phyloP scores from a whole-genome alignment of 345 rosid genomes.

The Linum trigynum region DNA sequence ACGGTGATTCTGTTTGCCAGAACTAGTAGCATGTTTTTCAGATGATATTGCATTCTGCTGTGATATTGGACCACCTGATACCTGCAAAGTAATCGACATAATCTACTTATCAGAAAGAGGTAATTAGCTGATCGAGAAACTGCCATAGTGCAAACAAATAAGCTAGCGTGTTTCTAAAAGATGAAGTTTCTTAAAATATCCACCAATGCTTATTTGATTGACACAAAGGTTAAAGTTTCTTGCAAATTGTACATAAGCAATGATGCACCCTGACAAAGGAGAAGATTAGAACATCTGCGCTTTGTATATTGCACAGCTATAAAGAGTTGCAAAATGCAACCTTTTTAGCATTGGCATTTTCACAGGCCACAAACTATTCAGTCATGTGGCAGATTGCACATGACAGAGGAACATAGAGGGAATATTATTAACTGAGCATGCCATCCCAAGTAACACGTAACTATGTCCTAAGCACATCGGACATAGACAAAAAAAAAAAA shows the following conservation, averaged over 20 bases:
- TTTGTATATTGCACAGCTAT: too few relatives aligned
- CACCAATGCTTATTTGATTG: too few relatives aligned
- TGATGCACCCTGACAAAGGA: too few relatives aligned
- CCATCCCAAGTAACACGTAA: background rate
- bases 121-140: background rate
- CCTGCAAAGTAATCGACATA: constrained; percentile 11
- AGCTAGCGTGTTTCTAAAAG: too few relatives aligned
- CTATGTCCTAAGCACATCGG: background rate
- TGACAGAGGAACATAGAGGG: background rate
- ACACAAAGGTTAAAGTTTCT: too few relatives aligned
- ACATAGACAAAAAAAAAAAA: background rate
- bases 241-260: too few relatives aligned
- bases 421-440: background rate
- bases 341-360: background rate
- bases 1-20: constrained; percentile 36
- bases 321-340: background rate
- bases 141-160: background rate
- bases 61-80: constrained; percentile 19
- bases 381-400: background rate
- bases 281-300: too few relatives aligned
- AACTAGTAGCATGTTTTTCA: constrained; percentile 26
- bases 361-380: background rate
- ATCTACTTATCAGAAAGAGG: background rate
- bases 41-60: constrained; percentile 27
- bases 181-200: too few relatives aligned